Evolutionary conservation across 495 filamentous ascomycete genomes (phyloP).

Genomic region (Daldinia childiae): DNA sequence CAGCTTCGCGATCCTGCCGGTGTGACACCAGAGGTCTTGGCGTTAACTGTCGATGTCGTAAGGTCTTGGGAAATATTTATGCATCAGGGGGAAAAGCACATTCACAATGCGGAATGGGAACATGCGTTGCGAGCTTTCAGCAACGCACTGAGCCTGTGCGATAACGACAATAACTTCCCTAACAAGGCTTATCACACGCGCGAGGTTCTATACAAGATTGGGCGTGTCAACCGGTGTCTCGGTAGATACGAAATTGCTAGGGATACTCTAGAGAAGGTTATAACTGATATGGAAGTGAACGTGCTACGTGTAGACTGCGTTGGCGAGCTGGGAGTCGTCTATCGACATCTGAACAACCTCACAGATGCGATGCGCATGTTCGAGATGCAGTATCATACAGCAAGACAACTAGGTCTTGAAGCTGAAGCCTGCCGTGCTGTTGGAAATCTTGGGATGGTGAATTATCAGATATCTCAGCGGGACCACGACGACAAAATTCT

Average conservation of each 20-base stretch:
- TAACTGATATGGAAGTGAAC: background rate
- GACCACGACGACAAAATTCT: constrained; percentile 7
- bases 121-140: constrained; percentile 1
- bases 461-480: constrained; percentile 44
- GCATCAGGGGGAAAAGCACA: constrained; percentile 8
- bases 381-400: constrained; percentile 38
- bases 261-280: constrained; percentile 18
- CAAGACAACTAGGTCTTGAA: constrained; percentile 31
- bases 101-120: constrained; percentile 8
- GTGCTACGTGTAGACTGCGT: constrained; percentile 8
- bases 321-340: constrained; percentile 47
- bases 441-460: constrained; percentile 49
- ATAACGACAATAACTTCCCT: constrained; percentile 2
- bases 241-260: constrained; percentile 40
- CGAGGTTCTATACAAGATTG: constrained; percentile 25
- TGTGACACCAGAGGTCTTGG: constrained; percentile 20
- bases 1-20: constrained; percentile 26
- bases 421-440: constrained; percentile 45
- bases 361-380: constrained; percentile 39
- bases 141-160: constrained; percentile 4
- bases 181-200: constrained; percentile 9
- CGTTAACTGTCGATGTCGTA: constrained; percentile 15
- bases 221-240: constrained; percentile 33
- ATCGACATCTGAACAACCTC: constrained; percentile 42
- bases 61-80: constrained; percentile 26